Base-by-base conservation (phyloP, 306 rosid species). In the Citrullus mucosospermus region DNA sequence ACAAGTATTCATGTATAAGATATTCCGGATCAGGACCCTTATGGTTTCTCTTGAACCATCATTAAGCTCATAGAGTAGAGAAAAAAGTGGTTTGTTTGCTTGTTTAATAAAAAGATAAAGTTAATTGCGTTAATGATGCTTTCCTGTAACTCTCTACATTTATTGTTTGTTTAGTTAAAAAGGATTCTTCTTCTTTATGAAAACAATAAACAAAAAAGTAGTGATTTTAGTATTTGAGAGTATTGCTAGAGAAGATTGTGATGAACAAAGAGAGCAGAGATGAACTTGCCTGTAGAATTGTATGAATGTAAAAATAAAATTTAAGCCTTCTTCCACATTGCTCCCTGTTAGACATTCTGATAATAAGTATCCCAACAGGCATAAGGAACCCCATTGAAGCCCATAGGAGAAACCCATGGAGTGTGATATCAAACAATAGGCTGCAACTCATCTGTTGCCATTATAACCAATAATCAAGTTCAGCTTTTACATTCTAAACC, bases 351-450 rank as follows among this genome's bases (percentile, higher is more conserved):
- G 89, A 84, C 76, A 89, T 79, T 83, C 98, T 86, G 68, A 93
- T 92, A 18, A 86, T 82, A 80, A 92, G 92, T 83, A 93, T 84
- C 68, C 96, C 98, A 73, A 88, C 32, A 25, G 98, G 98, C 97
- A 90, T 90, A 85, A 93, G 85, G 87, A 93, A 88, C 78, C 98
- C 98, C 96, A 93, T 87, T 82, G 98, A 90, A 81, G 91, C 88
- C 98, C 97, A 92, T 3, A 92, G 81, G 28, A 93, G 90, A 88
- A 93, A 93, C 4, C 98, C 98, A 78, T 93, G 98, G 18, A 89
- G 80, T 75, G 84, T 86, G 66, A 93, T 85, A 76, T 93, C 87
- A 55, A 83, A 82, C 79, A 61, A 53, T 71, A 93, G 86, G 50
- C 86, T 90, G 32, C 84, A 81, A 84, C 58, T 89, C 87, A 85